Percentiles rank a stretch among this genome's conserved stretches.
Conservation (phyloP, 2,329 filamentous ascomycete genomes). For the Calonectria honghensis region DNA sequence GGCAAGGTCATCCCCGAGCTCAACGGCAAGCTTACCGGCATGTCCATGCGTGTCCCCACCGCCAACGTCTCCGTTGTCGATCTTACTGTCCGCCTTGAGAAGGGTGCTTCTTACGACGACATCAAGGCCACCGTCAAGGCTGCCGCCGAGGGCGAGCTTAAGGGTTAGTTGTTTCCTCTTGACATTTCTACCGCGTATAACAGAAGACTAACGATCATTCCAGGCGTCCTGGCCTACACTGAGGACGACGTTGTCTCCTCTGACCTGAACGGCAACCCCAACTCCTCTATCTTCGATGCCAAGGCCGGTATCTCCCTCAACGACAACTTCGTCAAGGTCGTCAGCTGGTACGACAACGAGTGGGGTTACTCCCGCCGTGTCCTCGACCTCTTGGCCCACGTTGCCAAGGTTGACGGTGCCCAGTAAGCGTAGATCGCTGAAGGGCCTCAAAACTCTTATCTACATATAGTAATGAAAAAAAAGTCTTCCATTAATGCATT, state of each 20-base stretch:
- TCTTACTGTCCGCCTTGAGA: conserved; percentile 95
- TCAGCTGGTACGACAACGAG: conserved; percentile 99
- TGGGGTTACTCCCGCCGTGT: conserved; percentile 99
- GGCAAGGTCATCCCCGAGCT: conserved; percentile 99
- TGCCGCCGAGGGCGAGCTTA: conserved; percentile 87
- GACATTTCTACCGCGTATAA: not conserved
- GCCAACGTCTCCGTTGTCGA: conserved; percentile 99
- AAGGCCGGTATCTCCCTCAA: conserved; percentile 99
- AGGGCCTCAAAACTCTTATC: conserved; percentile 37
- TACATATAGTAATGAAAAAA: conserved; percentile 10
- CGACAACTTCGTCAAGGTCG: conserved; percentile 98
- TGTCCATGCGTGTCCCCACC: conserved; percentile 99
- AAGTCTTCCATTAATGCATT: no score
- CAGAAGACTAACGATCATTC: conserved; percentile 39
- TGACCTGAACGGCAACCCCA: conserved; percentile 93
- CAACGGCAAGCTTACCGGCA: conserved; percentile 99
- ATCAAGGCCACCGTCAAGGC: conserved; percentile 96
- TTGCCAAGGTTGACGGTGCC: conserved; percentile 83
- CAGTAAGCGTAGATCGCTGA: conserved; percentile 64
- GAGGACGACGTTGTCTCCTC: conserved; percentile 97
- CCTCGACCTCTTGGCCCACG: conserved; percentile 86
- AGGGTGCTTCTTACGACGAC: conserved; percentile 89
- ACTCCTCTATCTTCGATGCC: conserved; percentile 99
- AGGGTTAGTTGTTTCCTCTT: conserved; percentile 77
- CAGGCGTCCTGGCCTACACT: conserved; percentile 93